Evolutionary conservation across 2,329 filamentous ascomycete genomes (phyloP), one percentile per base, ranked within the genome.

Genomic region (Neurospora sp.): DNA sequence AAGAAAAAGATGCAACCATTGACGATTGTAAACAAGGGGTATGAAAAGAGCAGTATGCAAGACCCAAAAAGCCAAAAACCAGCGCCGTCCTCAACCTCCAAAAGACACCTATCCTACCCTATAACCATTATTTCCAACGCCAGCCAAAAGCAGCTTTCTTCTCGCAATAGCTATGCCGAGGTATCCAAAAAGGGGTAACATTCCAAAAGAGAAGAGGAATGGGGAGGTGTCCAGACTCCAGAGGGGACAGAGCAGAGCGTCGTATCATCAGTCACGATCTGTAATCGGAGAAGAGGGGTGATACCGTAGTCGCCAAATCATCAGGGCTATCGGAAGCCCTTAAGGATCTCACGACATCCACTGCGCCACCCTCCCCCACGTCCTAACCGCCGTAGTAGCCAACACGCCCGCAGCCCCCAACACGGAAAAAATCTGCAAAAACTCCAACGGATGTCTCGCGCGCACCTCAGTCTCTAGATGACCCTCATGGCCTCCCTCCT

Each of bases 381-480:
- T 70, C 72, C 77, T 79, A 2, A 77, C 70, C 15, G 80, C 66
- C 33, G 80, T 70, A 33, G 78, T 81, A 74, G 82, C 82, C 11
- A 84, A 46, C 70, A 86, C 74, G 2, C 75, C 81, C 46, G 81
- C 80, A 4, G 80, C 78, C 8, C 82, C 84, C 15, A 86, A 74
- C 66, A 88, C 82, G 33, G 81, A 78, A 68, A 85, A 89, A 8
- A 89, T 81, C 74, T 86, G 83, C 40, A 86, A 71, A 71, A 89
- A 84, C 74, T 90, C 87, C 78, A 82, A 86, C 68, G 83, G 82
- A 68, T 84, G 78, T 58, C 82, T 80, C 0, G 86, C 85, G 38
- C 84, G 84, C 28, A 90, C 85, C 74, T 86, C 81, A 1, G 87
- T 89, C 78, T 89, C 87, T 74, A 90, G 81, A 68, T 85, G 86